phyloP scores from a whole-genome alignment of 345 rosid genomes.

The Kandelia obovata region DNA sequence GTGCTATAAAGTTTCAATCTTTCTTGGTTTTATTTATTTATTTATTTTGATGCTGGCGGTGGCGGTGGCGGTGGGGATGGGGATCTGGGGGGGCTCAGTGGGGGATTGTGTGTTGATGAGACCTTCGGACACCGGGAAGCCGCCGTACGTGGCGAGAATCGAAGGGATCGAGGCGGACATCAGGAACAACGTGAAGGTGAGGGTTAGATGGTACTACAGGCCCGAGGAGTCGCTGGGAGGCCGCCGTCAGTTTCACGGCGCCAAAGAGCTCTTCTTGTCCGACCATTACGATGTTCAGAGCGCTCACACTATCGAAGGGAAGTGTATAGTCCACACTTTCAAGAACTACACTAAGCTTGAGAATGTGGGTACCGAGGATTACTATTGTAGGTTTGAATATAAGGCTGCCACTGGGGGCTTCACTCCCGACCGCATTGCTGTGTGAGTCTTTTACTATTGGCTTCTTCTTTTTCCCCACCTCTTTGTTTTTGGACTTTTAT shows the following conservation, averaged over 20 bases:
- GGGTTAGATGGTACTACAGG: slow-evolving; percentile 78
- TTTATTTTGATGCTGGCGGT: neutral
- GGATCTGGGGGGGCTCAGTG: slow-evolving; percentile 22
- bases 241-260: slow-evolving; percentile 88
- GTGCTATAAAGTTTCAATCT: slow-evolving; percentile 2
- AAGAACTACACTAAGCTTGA: slow-evolving; percentile 75
- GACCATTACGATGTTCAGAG: slow-evolving; percentile 83
- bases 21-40: neutral
- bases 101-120: slow-evolving; percentile 88
- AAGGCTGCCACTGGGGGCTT: slow-evolving; percentile 83
- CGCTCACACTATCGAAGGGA: slow-evolving; percentile 78
- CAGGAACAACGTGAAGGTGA: slow-evolving; percentile 66
- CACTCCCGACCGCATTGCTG: slow-evolving; percentile 80
- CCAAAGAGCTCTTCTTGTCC: slow-evolving; percentile 80
- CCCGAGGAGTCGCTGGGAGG: slow-evolving; percentile 92
- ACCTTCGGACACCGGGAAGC: slow-evolving; percentile 66
- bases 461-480: neutral
- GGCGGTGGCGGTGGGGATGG: neutral
- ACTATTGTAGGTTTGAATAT: slow-evolving; percentile 76
- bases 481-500: neutral
- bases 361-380: slow-evolving; percentile 74
- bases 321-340: slow-evolving; percentile 73
- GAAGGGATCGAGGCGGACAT: slow-evolving; percentile 75
- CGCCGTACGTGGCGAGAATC: slow-evolving; percentile 70
- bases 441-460: slow-evolving; percentile 47